Evolutionary conservation across 805 yeast species (phyloP).

Genomic region (Lachancea dasiensis): DNA sequence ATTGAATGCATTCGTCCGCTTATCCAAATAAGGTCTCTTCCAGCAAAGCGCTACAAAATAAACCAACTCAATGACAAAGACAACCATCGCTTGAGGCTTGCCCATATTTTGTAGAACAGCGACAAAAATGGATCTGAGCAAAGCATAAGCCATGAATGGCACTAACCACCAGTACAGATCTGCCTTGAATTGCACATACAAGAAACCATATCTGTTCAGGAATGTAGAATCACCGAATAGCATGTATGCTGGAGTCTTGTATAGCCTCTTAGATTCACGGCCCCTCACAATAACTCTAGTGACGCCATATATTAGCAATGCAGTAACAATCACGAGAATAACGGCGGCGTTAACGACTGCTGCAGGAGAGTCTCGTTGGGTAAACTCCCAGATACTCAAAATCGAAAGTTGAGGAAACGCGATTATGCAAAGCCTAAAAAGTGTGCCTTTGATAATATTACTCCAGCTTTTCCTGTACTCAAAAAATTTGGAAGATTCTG

Average conservation of each 20-base stretch:
- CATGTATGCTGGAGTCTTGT: conserved; percentile 87
- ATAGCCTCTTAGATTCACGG: conserved; percentile 58
- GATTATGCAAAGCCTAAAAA: conserved; percentile 75
- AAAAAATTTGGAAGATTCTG: conserved; percentile 52
- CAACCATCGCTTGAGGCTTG: conserved; percentile 69
- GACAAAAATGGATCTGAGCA: conserved; percentile 73
- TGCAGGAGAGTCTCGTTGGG: conserved; percentile 78
- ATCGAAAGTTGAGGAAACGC: conserved; percentile 85
- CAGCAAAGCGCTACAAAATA: conserved; percentile 62
- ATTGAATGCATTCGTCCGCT: conserved; percentile 88
- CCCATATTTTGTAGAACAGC: conserved; percentile 82
- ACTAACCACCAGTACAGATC: conserved; percentile 78
- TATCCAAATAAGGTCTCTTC: conserved; percentile 88
- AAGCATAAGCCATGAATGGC: conserved; percentile 56
- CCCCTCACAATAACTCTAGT: conserved; percentile 71
- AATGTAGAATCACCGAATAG: conserved; percentile 78
- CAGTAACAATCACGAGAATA: conserved; percentile 50
- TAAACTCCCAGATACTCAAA: conserved; percentile 84
- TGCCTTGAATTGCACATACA: conserved; percentile 88
- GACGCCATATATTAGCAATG: conserved; percentile 66
- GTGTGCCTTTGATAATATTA: conserved; percentile 77
- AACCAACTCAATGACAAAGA: conserved; percentile 68
- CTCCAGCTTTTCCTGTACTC: conserved; percentile 82
- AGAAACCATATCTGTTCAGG: conserved; percentile 83
- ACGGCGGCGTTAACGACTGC: conserved; percentile 73